Percentiles rank a stretch among this genome's conserved stretches.
Evolutionary conservation across 2,329 filamentous ascomycete species (phyloP).

Genomic region (Paracamarosporium sp.): DNA sequence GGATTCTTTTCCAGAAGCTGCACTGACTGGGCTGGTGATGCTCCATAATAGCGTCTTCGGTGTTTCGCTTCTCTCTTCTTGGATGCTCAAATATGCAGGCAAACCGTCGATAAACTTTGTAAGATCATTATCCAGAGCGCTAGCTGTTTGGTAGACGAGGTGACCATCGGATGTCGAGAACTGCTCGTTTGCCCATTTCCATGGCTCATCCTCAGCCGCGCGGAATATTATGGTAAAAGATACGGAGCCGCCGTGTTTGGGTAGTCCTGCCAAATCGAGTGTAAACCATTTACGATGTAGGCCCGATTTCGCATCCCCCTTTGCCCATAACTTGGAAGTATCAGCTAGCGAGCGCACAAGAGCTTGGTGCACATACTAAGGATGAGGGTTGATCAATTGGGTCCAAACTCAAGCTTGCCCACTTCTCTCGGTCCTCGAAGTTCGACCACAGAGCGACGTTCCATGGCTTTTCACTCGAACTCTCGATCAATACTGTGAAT

Average conservation of each 20-base stretch:
- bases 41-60: constrained; percentile 74
- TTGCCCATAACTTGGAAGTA: constrained; percentile 29
- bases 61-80: constrained; percentile 67
- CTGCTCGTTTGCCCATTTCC: constrained; percentile 75
- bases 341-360: constrained; percentile 14
- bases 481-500: constrained; percentile 75
- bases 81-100: constrained; percentile 62
- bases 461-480: constrained; percentile 67
- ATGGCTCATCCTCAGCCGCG: constrained; percentile 57
- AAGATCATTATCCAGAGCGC: constrained; percentile 51
- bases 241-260: constrained; percentile 55
- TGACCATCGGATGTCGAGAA: constrained; percentile 69
- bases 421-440: constrained; percentile 62
- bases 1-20: constrained; percentile 65
- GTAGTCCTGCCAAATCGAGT: constrained; percentile 52
- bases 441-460: constrained; percentile 80
- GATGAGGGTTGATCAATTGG: constrained; percentile 32
- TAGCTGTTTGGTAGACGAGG: constrained; percentile 59
- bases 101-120: constrained; percentile 64
- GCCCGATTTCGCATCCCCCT: constrained; percentile 11
- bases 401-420: constrained; percentile 64
- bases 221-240: constrained; percentile 78
- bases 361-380: constrained; percentile 24
- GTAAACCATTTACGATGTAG: constrained; percentile 61
- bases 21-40: constrained; percentile 63